phyloP scores from a whole-genome alignment of 768 basidiomycete species.

The Strobilomyces echinocephalus region DNA sequence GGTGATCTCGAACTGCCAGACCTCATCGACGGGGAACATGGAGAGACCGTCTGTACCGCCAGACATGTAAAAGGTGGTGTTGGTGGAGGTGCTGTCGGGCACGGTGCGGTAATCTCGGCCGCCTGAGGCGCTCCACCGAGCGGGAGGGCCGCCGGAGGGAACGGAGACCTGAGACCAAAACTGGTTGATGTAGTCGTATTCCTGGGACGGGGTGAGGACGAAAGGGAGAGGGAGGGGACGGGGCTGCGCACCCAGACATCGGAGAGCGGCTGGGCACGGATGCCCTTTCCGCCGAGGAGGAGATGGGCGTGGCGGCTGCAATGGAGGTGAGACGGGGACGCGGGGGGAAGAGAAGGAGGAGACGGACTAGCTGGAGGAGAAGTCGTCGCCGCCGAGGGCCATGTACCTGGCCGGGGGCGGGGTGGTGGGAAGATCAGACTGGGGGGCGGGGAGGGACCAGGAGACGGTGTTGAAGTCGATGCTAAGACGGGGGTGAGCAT shows the following conservation, averaged over 20 bases:
- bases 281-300: constrained; percentile 64
- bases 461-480: constrained; percentile 56
- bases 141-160: constrained; percentile 49
- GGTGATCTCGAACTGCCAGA: constrained; percentile 67
- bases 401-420: constrained; percentile 61
- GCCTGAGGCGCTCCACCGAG: constrained; percentile 69
- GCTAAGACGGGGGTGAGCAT: constrained; percentile 32
- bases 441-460: constrained; percentile 58
- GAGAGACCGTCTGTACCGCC: constrained; percentile 59
- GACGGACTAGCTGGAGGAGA: constrained; percentile 78
- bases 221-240: background rate
- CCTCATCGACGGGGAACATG: constrained; percentile 50
- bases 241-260: constrained; percentile 66
- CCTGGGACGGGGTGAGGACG: constrained; percentile 39
- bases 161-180: constrained; percentile 68
- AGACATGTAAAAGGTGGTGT: constrained; percentile 68
- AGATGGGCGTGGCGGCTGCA: constrained; percentile 69
- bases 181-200: constrained; percentile 69
- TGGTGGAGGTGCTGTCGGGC: constrained; percentile 34
- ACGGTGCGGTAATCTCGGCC: constrained; percentile 60
- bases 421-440: constrained; percentile 39
- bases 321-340: constrained; percentile 10
- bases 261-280: constrained; percentile 47
- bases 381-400: constrained; percentile 62
- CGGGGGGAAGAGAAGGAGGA: constrained; percentile 1